Conservation (phyloP, 441 rosid genomes). For the Pelargonium australe region DNA sequence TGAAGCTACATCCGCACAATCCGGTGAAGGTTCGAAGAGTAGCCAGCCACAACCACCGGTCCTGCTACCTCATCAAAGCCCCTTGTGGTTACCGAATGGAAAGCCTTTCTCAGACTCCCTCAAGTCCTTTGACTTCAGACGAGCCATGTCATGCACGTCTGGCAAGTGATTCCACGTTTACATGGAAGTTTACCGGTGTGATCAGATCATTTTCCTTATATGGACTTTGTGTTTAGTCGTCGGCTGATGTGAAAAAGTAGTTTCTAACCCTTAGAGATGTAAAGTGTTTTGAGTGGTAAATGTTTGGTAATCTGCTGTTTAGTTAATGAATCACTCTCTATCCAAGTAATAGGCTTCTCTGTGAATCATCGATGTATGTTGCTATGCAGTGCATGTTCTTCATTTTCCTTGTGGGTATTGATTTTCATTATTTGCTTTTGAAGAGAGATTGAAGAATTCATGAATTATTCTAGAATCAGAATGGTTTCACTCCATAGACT, state of each 20-base stretch:
- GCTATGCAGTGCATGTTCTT: neutral
- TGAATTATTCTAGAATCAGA: too few species aligned
- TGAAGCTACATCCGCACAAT: conserved; percentile 12
- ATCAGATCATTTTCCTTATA: neutral
- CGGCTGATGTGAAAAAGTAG: neutral
- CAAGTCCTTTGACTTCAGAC: conserved; percentile 17
- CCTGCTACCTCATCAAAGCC: conserved; percentile 6
- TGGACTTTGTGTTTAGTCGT: neutral
- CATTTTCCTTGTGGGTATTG: too few species aligned
- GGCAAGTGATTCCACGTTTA: conserved; percentile 5
- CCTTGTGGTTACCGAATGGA: conserved; percentile 21
- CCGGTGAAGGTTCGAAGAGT: neutral
- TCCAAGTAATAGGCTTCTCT: neutral
- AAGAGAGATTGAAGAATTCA: too few species aligned
- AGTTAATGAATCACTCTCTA: neutral
- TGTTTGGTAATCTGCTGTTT: neutral
- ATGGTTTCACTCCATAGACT: too few species aligned
- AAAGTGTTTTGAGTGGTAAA: neutral
- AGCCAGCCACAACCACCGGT: neutral
- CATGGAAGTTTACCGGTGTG: neutral
- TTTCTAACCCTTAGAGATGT: conserved; percentile 5
- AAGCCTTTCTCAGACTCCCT: conserved; percentile 21
- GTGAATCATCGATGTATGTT: neutral
- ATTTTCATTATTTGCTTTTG: neutral
- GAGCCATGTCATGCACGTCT: conserved; percentile 20